Base-by-base conservation (phyloP, 768 basidiomycete species). In the Xerocomus brunneocitrinus region DNA sequence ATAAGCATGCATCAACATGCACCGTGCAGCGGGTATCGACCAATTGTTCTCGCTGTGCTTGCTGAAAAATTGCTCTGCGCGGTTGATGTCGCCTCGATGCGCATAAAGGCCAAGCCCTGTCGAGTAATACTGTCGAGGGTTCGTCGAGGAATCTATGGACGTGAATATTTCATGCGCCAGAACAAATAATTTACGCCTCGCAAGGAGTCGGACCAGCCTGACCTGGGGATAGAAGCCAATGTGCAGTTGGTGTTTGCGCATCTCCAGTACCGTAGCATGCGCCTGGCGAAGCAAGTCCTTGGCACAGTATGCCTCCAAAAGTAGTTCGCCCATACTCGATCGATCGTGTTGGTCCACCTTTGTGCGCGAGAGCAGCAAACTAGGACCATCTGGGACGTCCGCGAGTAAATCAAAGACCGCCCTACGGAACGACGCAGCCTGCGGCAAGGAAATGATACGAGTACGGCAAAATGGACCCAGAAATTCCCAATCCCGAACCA, bases 1-100 rank as follows among this genome's bases (percentile, higher is more conserved):
- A 62, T 82, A 75, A 0, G 79, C 75, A 55, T 82, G 79, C 64
- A 91, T 70, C 27, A 82, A 62, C 68, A 76, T 71, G n/a, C 73
- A 71, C 39, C 71, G 69, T 45, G 76, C 73, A 14, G 58, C 57
- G 3, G 56, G 25, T 0, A 57, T 55, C 35, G 60, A 64, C 64
- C 67, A 64, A 4, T 65, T 59, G 19, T 60, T 62, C 10, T 66
- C 63, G 9, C 58, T 39, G 42, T 84, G 65, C 9, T 56, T 58
- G 38, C 68, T 52, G 58, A 74, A 85, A 58, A 72, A 76, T 22
- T 68, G 59, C 49, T 83, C 68, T 1, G 81, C 75, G 6, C 69
- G 68, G 25, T 61, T 59, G 16, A 68, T 58, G 54, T 85, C 71
- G 28, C 85, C 86, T 51, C 79, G 73, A 27, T 74, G 76, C 7